Base-by-base conservation (phyloP, 495 filamentous ascomycete species). In the Xylaria venustula region DNA sequence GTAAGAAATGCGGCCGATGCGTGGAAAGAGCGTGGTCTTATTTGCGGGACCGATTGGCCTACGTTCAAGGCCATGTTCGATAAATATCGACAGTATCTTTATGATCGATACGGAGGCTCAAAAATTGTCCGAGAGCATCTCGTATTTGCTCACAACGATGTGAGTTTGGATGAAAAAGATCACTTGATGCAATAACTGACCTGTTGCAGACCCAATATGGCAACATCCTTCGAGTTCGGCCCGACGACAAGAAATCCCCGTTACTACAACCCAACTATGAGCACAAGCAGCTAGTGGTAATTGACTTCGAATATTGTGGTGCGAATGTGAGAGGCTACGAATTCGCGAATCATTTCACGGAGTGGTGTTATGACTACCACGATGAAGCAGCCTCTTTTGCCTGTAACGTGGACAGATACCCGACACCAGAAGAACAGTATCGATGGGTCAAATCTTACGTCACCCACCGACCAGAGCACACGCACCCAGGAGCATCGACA, bases 321-420 rank as follows among this genome's bases (percentile, higher is more conserved):
- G 92, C 94, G 50, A 99, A 97, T 68, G 77, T 87, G 1, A 87
- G 86, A 5, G 95, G 92, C 2, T 81, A 90, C 28, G 94, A 99
- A 73, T 97, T 99, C 72, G 94, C 92, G 51, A 99, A 99, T 73
- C 94, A 99, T 72, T 99, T 98, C 75, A 87, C 91, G 66, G 94
- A 99, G 74, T 99, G 94, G 94, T 96, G 92, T 71, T 95, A 97
- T 77, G 90, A 99, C 71, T 99, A 99, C 71, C 92, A 96, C 67
- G 85, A 93, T 67, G 69, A 83, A 1, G 72, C 75, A 19, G 71
- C 64, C 7, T 79, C 92, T 2, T 87, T 87, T 77, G 82, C 81
- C 11, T 89, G 90, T 75, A 80, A 89, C 63, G 83, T 83, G n/a
- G 69, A 67, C 30, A 67, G 72, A 37, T 98, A 94, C 71, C 95